Evolutionary conservation across 176 grass and related monocot species (phyloP), one percentile per base, ranked within the genome.

Genomic region (Triticum dicoccoides): DNA sequence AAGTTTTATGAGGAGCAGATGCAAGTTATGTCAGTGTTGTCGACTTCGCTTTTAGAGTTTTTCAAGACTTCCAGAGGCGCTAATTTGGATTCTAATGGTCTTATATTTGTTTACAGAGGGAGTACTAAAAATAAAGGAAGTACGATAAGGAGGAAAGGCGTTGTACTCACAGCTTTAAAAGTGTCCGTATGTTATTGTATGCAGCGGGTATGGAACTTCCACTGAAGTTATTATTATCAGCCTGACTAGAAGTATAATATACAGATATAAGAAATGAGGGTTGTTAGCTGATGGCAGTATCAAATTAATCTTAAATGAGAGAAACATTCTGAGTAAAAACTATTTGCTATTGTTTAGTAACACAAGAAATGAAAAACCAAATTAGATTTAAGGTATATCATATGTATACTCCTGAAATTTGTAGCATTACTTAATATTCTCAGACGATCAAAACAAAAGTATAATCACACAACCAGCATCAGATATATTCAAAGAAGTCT

Each of bases 211-310:
- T 92, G 15, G 92, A 92, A 68, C 76, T 95, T 81, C 96, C 96
- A 84, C 93, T 91, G 76, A 98, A 92, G 88, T 98, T 96, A 82
- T 98, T 98, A 65, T 96, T 91, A 92, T 98, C 96, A 80, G 95
- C 92, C 79, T 98, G 96, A 88, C 96, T 98, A 85, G 80, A 85
- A 77, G 77, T 3, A 95, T 13, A 79, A 90, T 11, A 77, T 70
- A 61, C 8, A 78, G 23, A 83, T 81, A 80, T 66, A 76, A 80
- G 45, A 81, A 86, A 80, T 79, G 38, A 33, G 64, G 76, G 34
- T 27, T 20, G 82, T 38, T 52, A 77, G 14, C 54, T 73, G 75
- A 70, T 8, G 1, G 37, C 7, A 33, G 58, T 74, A 44, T 35
- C 18, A 78, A 78, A 15, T 11, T 37, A 34, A 32, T 73, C 65